These are phyloP conservation scores for Daldinia sp. DNA, from an alignment of 2,329 filamentous ascomycete species.

Conservation along the genomic window DNA sequence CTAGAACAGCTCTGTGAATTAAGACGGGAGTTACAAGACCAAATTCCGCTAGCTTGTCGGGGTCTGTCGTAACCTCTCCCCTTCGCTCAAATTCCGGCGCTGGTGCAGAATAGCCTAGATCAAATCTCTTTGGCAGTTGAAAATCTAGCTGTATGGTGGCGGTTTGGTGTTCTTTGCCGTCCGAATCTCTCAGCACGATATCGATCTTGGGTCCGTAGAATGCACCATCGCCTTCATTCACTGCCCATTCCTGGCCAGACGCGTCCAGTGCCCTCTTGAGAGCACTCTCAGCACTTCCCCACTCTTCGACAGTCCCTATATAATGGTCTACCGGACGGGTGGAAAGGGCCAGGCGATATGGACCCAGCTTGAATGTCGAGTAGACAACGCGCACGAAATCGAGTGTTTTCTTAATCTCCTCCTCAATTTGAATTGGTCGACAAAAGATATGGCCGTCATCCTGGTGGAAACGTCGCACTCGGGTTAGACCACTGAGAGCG, in stretches of 20 bases:
- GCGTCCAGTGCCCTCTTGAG: conserved; percentile 69
- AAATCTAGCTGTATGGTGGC: conserved; percentile 92
- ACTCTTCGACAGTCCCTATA: conserved; percentile 76
- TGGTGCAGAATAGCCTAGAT: conserved; percentile 75
- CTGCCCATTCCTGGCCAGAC: conserved; percentile 72
- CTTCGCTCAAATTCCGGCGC: conserved; percentile 68
- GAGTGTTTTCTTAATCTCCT: conserved; percentile 62
- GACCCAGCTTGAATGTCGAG: conserved; percentile 72
- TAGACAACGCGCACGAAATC: conserved; percentile 58
- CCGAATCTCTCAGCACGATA: conserved; percentile 79
- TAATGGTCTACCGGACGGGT: conserved; percentile 79
- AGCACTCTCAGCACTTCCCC: conserved; percentile 72
- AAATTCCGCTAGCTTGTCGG: conserved; percentile 56
- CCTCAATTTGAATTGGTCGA: conserved; percentile 63
- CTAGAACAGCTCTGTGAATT: conserved; percentile 84
- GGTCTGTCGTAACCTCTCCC: conserved; percentile 59
- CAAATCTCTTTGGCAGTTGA: conserved; percentile 84
- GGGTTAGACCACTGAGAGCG: conserved; percentile 86
- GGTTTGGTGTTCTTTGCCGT: conserved; percentile 87
- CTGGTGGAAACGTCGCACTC: conserved; percentile 93
- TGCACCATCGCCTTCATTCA: conserved; percentile 84
- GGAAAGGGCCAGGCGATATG: conserved; percentile 79
- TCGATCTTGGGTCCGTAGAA: conserved; percentile 96
- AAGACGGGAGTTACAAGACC: conserved; percentile 77
- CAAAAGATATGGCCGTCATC: conserved; percentile 98